Percentiles rank a stretch among this genome's conserved stretches.
phyloP scores from a whole-genome alignment of 306 rosid genomes.

The Prunus persica region DNA sequence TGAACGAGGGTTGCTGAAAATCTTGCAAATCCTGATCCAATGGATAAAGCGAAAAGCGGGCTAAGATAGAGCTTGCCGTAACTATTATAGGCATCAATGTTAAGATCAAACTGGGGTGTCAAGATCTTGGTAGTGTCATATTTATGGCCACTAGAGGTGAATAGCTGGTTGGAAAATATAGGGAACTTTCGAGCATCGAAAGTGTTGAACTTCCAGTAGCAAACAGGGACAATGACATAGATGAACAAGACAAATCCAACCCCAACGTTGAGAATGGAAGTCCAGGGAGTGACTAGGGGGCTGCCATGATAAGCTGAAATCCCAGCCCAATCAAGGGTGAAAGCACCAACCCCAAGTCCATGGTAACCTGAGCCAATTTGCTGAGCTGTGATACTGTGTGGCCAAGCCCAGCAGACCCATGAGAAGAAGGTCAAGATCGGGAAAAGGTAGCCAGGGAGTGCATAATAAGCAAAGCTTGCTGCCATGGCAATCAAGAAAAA shows the following conservation, averaged over 20 bases:
- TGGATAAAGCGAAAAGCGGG: slow-evolving; percentile 93
- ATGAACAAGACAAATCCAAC: slow-evolving; percentile 88
- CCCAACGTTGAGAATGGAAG: slow-evolving; percentile 85
- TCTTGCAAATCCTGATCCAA: slow-evolving; percentile 93
- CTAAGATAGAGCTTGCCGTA: slow-evolving; percentile 95
- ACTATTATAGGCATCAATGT: slow-evolving; percentile 64
- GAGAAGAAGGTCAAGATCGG: slow-evolving; percentile 85
- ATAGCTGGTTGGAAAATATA: slow-evolving; percentile 82
- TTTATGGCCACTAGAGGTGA: slow-evolving; percentile 58
- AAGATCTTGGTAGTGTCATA: slow-evolving; percentile 85
- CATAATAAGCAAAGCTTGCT: slow-evolving; percentile 75
- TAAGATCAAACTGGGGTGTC: slow-evolving; percentile 64
- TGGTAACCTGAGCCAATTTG: slow-evolving; percentile 86
- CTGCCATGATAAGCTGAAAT: slow-evolving; percentile 97
- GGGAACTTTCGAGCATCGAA: slow-evolving; percentile 93
- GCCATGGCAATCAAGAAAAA: slow-evolving; percentile 77
- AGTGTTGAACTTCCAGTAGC: slow-evolving; percentile 93
- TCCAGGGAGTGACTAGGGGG: slow-evolving; percentile 90
- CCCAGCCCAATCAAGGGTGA: slow-evolving; percentile 98
- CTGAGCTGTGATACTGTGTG: slow-evolving; percentile 85
- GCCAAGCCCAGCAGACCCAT: slow-evolving; percentile 98
- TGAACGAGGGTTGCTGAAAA: slow-evolving; percentile 92
- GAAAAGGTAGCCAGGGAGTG: slow-evolving; percentile 84
- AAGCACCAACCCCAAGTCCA: slow-evolving; percentile 92
- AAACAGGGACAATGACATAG: slow-evolving; percentile 78